A percentile compares a stretch with the other conserved stretches of the same genome.
Evolutionary conservation across 2,329 filamentous ascomycete genomes (phyloP).

Genomic region (Phialemonium atrogriseum): DNA sequence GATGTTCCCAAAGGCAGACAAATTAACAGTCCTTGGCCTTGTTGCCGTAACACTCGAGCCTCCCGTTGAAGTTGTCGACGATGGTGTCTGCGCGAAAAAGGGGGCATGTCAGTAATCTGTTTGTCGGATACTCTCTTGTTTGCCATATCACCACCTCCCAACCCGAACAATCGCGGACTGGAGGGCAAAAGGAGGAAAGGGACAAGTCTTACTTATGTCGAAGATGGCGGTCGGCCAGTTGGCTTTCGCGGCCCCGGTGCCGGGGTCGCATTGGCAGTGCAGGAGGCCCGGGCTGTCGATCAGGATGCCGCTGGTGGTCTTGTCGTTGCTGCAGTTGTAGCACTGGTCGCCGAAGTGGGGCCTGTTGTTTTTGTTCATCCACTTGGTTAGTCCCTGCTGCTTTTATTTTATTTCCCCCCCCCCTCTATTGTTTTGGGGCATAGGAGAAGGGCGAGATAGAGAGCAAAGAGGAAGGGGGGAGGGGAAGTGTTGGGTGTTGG

Average conservation of each 20-base stretch:
- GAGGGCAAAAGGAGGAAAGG: too few relatives aligned
- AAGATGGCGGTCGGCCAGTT: conserved; percentile 14
- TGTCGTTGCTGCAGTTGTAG: conserved; percentile 12
- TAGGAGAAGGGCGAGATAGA: background rate
- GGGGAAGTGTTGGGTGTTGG: background rate
- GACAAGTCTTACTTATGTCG: conserved; percentile 14
- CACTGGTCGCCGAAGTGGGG: conserved; percentile 14
- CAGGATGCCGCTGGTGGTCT: conserved; percentile 8
- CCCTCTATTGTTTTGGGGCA: too few relatives aligned
- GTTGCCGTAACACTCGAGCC: conserved; percentile 10
- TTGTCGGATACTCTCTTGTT: background rate
- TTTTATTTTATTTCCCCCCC: too few relatives aligned
- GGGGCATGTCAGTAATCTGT: background rate
- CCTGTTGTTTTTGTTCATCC: conserved; percentile 1
- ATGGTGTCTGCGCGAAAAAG: conserved; percentile 8
- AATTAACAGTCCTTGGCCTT: background rate
- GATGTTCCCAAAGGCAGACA: too few relatives aligned
- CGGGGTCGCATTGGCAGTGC: conserved; percentile 15
- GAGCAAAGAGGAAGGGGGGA: background rate
- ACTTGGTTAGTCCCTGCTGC: too few relatives aligned
- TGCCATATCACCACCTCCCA: too few relatives aligned
- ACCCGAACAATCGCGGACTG: too few relatives aligned
- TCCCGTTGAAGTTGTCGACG: conserved; percentile 15
- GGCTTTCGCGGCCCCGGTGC: conserved; percentile 10
- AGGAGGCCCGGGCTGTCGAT: conserved; percentile 9